Evolutionary conservation across 176 grass and related monocot species (phyloP), one percentile per base, ranked within the genome.

Genomic region (Zoysia japonica): DNA sequence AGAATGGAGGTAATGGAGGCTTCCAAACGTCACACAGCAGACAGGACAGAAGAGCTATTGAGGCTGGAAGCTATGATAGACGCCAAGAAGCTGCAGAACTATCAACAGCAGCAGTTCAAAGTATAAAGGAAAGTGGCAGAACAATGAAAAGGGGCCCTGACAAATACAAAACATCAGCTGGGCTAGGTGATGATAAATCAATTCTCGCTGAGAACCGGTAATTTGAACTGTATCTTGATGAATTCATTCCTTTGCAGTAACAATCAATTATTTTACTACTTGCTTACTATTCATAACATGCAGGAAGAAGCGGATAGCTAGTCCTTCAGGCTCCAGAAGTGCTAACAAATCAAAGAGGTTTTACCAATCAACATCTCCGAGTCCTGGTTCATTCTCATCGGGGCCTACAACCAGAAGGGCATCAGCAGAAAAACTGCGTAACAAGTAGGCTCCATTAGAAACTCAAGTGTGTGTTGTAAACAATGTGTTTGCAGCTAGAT

Each of bases 391-490:
- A 19, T 53, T 52, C 3, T 52, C 36, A 7, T 38, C 47, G 2
- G 51, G 77, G 49, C 38, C 64, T 36, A 54, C 40, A 68, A 55
- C 77, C 63, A 79, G 76, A 49, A 65, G 47, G n/a, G n/a, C 10
- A 38, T 62, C 48, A 44, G 38, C 47, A 20, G 59, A 2, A 49
- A 41, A 19, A 13, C 1, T 14, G 61, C 13, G 11, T 8, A 57
- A 35, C 41, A 10, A 42, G 5, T 19, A 16, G 65, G 14, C 6
- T 42, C 12, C 43, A 49, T 63, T 0, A 50, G 40, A 6, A 11
- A 15, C 14, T 41, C 41, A 71, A 7, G 14, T 45, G 16, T 45
- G 10, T 75, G 52, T 60, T 75, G 54, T 75, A 75, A 60, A 35
- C 40, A 44, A n/a, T 35, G 41, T 11, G 40, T 59, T 59, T 10